Evolutionary conservation across 768 basidiomycete genomes (phyloP).

Genomic region (Psilocybe cubensis): DNA sequence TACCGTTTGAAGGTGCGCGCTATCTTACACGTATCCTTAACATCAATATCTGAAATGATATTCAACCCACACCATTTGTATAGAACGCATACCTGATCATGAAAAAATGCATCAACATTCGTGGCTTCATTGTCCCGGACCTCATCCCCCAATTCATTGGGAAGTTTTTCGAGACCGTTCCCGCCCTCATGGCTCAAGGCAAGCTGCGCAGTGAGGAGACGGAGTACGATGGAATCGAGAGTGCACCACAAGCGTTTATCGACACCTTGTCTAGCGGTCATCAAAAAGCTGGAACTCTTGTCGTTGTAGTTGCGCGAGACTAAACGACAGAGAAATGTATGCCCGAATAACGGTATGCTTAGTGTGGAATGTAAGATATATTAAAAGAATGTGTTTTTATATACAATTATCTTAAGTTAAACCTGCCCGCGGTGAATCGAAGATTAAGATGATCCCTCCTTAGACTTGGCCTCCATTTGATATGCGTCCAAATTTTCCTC

Average conservation of each 20-base stretch:
- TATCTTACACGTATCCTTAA: background rate
- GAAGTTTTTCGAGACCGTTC: slow-evolving; percentile 5
- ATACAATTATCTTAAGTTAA: no score
- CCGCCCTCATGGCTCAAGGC: slow-evolving; percentile 5
- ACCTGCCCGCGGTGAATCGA: no score
- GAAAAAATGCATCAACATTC: slow-evolving; percentile 3
- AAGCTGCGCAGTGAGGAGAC: slow-evolving; percentile 1
- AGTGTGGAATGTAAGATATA: background rate
- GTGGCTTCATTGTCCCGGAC: slow-evolving; percentile 9
- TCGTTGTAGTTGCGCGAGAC: slow-evolving; percentile 4
- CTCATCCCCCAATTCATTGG: slow-evolving; percentile 3
- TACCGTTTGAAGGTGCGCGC: slow-evolving; percentile 1
- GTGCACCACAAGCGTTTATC: background rate
- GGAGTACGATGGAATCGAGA: slow-evolving; percentile 1
- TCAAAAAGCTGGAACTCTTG: background rate
- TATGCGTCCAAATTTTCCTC: background rate
- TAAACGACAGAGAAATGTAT: background rate
- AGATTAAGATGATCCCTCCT: background rate
- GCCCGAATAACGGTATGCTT: no score
- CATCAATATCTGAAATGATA: no score
- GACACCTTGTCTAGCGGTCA: background rate
- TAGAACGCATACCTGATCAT: slow-evolving; percentile 8
- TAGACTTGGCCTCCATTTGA: background rate
- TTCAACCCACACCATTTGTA: no score
- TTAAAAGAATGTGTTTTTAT: no score